Percentiles rank a stretch among this genome's conserved stretches.
Evolutionary conservation across 2,329 filamentous ascomycete species (phyloP).

Genomic region (Parasarocladium wereldwijsianum): DNA sequence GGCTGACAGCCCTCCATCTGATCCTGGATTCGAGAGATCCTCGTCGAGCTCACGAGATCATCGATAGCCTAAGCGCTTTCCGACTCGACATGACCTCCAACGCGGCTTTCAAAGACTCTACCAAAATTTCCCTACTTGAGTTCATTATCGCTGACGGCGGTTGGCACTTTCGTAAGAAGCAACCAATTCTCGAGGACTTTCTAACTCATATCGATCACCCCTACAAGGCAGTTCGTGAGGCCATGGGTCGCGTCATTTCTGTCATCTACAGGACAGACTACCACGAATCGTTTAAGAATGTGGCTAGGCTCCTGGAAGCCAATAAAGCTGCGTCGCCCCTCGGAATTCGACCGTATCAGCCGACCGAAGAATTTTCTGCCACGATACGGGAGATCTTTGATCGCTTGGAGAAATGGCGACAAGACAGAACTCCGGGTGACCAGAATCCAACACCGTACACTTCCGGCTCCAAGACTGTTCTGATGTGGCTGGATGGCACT

Average conservation of each 20-base stretch:
- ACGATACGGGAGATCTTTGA: slow-evolving; percentile 64
- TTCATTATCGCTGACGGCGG: slow-evolving; percentile 76
- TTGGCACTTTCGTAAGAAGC: slow-evolving; percentile 90
- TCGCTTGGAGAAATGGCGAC: slow-evolving; percentile 75
- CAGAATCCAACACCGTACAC: slow-evolving; percentile 92
- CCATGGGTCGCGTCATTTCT: slow-evolving; percentile 79
- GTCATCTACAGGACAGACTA: slow-evolving; percentile 84
- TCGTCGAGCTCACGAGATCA: slow-evolving; percentile 69
- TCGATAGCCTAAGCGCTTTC: slow-evolving; percentile 72
- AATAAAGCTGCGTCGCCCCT: slow-evolving; percentile 73
- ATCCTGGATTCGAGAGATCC: slow-evolving; percentile 82
- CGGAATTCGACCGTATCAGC: slow-evolving; percentile 70
- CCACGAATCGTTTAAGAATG: slow-evolving; percentile 81
- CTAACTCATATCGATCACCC: slow-evolving; percentile 86
- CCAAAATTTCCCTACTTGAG: slow-evolving; percentile 83
- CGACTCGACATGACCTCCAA: slow-evolving; percentile 88
- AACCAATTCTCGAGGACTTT: slow-evolving; percentile 81
- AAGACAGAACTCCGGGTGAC: slow-evolving; percentile 70
- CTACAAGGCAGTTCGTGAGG: slow-evolving; percentile 92
- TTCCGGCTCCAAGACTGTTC: slow-evolving; percentile 85
- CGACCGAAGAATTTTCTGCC: slow-evolving; percentile 55
- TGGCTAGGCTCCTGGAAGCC: slow-evolving; percentile 56
- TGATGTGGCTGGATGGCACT: slow-evolving; percentile 87
- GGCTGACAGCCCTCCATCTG: slow-evolving; percentile 86
- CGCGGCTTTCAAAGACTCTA: slow-evolving; percentile 96